Evolutionary conservation across 768 basidiomycete genomes (phyloP).

Genomic region (Galerina marginata): DNA sequence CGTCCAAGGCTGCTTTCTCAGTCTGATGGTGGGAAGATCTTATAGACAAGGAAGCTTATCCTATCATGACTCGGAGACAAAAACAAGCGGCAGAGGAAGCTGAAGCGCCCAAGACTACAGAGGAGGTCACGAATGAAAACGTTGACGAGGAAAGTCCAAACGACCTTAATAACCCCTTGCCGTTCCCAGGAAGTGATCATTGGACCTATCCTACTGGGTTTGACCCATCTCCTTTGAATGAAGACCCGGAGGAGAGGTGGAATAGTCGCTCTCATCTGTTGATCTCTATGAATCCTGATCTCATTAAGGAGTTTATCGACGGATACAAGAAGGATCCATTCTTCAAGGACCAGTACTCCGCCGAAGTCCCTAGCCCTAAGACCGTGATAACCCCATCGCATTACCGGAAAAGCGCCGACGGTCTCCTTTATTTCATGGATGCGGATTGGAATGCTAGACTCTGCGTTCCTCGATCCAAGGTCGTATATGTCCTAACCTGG

Average conservation of each 20-base stretch:
- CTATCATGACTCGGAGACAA: too few relatives aligned
- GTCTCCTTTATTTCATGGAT: constrained; percentile 24
- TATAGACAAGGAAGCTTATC: too few relatives aligned
- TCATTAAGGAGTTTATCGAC: constrained; percentile 14
- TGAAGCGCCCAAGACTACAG: too few relatives aligned
- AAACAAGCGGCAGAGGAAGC: too few relatives aligned
- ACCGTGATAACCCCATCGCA: not conserved
- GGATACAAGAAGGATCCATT: constrained; percentile 22
- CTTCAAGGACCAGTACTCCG: not conserved
- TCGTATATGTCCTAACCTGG: constrained; percentile 6
- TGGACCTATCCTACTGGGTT: too few relatives aligned
- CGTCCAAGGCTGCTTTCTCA: too few relatives aligned
- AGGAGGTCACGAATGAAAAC: too few relatives aligned
- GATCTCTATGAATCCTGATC: not conserved
- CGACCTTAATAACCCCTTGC: too few relatives aligned
- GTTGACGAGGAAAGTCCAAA: too few relatives aligned
- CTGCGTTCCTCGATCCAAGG: constrained; percentile 18
- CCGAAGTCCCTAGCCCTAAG: not conserved
- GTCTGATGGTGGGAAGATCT: too few relatives aligned
- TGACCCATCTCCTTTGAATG: too few relatives aligned
- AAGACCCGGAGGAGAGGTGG: constrained; percentile 23
- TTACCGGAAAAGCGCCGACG: constrained; percentile 10
- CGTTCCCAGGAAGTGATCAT: too few relatives aligned
- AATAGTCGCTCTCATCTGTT: constrained; percentile 2
- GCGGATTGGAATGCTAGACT: constrained; percentile 24